Evolutionary conservation across 1,139 yeast genomes (phyloP).

Genomic region (Debaryomyces subglobosus): DNA sequence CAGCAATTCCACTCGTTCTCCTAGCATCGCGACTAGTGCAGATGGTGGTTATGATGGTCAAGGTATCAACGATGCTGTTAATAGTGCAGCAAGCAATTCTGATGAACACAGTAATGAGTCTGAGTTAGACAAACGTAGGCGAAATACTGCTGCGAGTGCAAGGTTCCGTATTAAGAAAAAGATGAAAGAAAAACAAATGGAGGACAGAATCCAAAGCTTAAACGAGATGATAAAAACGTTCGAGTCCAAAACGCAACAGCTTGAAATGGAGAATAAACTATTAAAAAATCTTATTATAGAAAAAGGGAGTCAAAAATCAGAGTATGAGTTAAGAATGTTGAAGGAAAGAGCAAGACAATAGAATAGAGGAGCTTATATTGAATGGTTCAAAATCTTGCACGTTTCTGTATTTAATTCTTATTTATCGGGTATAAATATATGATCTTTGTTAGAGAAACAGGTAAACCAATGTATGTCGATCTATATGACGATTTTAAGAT

Average conservation of each 20-base stretch:
- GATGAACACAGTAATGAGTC: slow-evolving; percentile 21
- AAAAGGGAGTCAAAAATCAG: slow-evolving; percentile 50
- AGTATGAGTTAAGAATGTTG: slow-evolving; percentile 41
- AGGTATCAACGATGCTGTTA: not conserved
- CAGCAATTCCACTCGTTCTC: slow-evolving; percentile 3
- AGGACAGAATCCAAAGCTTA: slow-evolving; percentile 62
- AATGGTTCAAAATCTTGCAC: not conserved
- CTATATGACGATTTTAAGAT: not conserved
- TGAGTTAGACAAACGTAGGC: slow-evolving; percentile 65
- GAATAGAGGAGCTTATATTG: not conserved
- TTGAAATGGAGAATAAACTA: slow-evolving; percentile 59
- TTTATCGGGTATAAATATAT: slow-evolving; percentile 7
- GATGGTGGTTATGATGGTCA: not conserved
- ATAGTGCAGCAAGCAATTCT: not conserved
- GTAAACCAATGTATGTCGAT: not conserved
- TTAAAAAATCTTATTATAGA: slow-evolving; percentile 78
- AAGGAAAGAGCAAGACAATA: slow-evolving; percentile 35
- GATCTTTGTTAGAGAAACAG: not conserved
- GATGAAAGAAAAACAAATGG: slow-evolving; percentile 83
- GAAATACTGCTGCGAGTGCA: slow-evolving; percentile 83
- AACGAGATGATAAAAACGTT: slow-evolving; percentile 61
- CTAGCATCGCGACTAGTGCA: not conserved
- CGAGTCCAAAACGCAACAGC: slow-evolving; percentile 61
- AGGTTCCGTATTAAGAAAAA: slow-evolving; percentile 81
- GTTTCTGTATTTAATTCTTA: slow-evolving; percentile 1